Evolutionary conservation across 1,139 yeast genomes (phyloP).

Genomic region (Pichia sp.): DNA sequence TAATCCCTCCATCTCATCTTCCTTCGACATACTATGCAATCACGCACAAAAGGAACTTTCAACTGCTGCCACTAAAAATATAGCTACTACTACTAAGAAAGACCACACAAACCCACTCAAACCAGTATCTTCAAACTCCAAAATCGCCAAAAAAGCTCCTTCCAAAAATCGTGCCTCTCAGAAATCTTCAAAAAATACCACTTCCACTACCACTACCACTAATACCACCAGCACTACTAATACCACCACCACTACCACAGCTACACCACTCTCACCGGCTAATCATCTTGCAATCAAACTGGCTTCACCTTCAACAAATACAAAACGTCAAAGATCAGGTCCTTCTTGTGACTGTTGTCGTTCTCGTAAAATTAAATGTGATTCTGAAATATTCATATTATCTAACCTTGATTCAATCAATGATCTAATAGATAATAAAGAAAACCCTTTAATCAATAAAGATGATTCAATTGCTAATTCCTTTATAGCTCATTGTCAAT

Average conservation of each 20-base stretch:
- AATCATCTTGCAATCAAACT: slow-evolving; percentile 21
- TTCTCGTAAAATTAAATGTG: slow-evolving; percentile 66
- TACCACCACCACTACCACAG: neutral
- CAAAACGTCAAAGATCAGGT: slow-evolving; percentile 51
- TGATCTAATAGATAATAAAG: slow-evolving; percentile 1
- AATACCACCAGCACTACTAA: neutral
- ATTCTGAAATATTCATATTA: slow-evolving; percentile 46
- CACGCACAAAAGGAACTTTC: slow-evolving; percentile 14
- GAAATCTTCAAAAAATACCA: neutral
- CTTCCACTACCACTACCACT: neutral
- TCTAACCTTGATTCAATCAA: slow-evolving; percentile 22
- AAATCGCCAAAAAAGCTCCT: too few relatives aligned
- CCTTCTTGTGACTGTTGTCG: slow-evolving; percentile 74
- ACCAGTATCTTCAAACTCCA: too few relatives aligned
- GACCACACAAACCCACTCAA: neutral
- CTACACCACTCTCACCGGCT: neutral
- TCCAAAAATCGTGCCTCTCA: too few relatives aligned
- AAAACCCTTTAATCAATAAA: neutral
- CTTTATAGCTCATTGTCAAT: slow-evolving; percentile 26
- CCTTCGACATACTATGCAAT: slow-evolving; percentile 1
- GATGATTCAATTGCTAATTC: slow-evolving; percentile 10
- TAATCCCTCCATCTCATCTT: neutral
- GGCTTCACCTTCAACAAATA: slow-evolving; percentile 26
- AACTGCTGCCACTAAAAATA: neutral
- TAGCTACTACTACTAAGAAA: neutral